Conservation (phyloP, 176 grass and related monocot species). For the Oryza punctata region DNA sequence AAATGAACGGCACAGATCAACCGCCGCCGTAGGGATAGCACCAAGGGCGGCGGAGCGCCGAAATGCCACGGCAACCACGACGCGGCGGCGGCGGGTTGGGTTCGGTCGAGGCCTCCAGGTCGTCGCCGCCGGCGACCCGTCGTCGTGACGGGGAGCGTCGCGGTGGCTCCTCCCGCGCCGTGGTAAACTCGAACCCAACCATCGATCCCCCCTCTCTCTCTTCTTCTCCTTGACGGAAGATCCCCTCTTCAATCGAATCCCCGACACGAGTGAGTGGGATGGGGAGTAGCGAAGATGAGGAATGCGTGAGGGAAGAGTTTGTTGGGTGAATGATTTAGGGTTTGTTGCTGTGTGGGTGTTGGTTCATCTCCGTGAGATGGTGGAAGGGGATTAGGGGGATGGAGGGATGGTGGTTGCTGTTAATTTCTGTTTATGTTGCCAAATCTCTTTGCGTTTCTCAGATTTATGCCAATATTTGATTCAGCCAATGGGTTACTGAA, state of each 20-base stretch:
- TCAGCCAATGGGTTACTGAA: not conserved
- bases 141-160: not conserved
- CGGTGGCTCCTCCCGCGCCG: not conserved
- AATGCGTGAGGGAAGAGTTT: not conserved
- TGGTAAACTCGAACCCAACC: slow-evolving; percentile 16
- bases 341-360: not conserved
- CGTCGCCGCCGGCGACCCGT: not conserved
- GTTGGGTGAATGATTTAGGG: not conserved
- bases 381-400: not conserved
- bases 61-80: not conserved
- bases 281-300: not conserved
- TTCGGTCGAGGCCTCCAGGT: not conserved
- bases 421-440: not conserved
- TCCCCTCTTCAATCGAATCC: not conserved
- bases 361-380: not conserved
- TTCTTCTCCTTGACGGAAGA: not conserved
- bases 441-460: not conserved
- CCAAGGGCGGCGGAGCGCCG: not conserved
- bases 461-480: not conserved
- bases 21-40: not conserved
- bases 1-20: not conserved
- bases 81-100: not conserved
- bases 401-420: not conserved
- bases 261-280: not conserved
- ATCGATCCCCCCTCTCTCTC: no score